Evolutionary conservation across 1,139 yeast species (phyloP), one percentile per base, ranked within the genome.

Genomic region (Pichia inconspicua): DNA sequence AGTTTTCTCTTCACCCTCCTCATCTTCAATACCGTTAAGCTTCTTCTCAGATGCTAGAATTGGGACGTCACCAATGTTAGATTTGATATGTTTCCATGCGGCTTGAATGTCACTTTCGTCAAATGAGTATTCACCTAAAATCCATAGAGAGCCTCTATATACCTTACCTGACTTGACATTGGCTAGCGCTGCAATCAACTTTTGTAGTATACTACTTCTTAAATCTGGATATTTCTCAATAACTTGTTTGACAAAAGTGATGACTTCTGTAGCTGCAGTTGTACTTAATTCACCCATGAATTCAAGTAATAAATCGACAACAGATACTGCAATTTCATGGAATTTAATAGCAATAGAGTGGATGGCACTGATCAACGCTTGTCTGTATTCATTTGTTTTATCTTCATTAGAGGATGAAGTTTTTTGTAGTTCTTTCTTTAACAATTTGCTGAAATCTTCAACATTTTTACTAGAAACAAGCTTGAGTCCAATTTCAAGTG

Each of bases 61-160:
- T 48, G 98, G 98, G 41, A 92, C 80, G 63, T 90, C 96, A 50
- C 98, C 98, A 54, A 94, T 72, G 57, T 87, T 80, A 41, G 79
- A 67, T 65, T 97, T 82, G 56, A 94, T 80, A 56, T 80, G 85
- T 59, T 79, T 83, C 98, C 98, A 94, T 9, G 95, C 82, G 39
- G 75, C 78, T 65, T 85, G 87, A 50, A 92, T 81, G 51, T 85
- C 85, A 40, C 75, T 69, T 58, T 83, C 90, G 48, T 82, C 85
- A 48, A 75, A 64, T 39, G 92, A 74, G 67, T 89, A 92, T 67
- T 94, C 98, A 66, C 98, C 98, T 60, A 94, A 70, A 46, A 92
- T 83, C 99, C 99, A 94, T 51, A 94, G 72, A 1, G 96, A 88
- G 40, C 96, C 96, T 58, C 97, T 82, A 70, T 82, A 85, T 19